These are phyloP conservation scores for Ascoidea asiatica DNA, from an alignment of 805 yeast genomes.

Conservation along the genomic window DNA sequence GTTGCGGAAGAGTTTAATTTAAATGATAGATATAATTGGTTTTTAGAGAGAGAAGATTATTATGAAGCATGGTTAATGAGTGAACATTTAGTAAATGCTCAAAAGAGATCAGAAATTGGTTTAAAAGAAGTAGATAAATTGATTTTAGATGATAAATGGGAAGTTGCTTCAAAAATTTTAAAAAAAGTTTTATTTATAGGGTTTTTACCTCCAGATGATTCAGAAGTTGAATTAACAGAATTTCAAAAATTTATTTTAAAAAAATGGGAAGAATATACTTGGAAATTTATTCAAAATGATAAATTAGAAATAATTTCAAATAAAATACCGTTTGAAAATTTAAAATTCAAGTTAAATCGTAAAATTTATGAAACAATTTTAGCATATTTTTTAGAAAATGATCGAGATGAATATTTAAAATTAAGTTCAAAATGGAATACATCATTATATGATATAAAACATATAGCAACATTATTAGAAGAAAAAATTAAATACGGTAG, in stretches of 20 bases:
- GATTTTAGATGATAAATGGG: conserved; percentile 33
- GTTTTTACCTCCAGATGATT: conserved; percentile 13
- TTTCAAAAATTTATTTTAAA: conserved; percentile 15
- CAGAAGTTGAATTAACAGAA: conserved; percentile 3
- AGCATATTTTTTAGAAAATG: conserved; percentile 26
- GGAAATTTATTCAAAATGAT: conserved; percentile 33
- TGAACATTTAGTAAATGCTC: conserved; percentile 34
- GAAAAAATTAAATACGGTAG: conserved; percentile 17
- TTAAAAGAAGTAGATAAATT: conserved; percentile 29
- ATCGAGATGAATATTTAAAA: conserved; percentile 24
- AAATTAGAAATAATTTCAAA: conserved; percentile 34
- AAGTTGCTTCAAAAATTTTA: conserved; percentile 37
- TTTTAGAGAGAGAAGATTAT: conserved; percentile 34
- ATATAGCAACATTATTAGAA: conserved; percentile 33
- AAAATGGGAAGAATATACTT: conserved; percentile 58
- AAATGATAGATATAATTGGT: conserved; percentile 67
- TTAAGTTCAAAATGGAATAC: conserved; percentile 46
- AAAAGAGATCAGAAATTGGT: conserved; percentile 48
- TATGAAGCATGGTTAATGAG: conserved; percentile 74
- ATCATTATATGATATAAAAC: conserved; percentile 32
- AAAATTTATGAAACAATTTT: conserved; percentile 34
- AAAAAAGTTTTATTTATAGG: conserved; percentile 20
- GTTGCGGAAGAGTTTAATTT: conserved; percentile 59
- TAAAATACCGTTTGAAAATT: conserved; percentile 35
- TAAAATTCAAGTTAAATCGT: conserved; percentile 21